Evolutionary conservation across 106 monocot genomes (phyloP).

Genomic region (Acorus calamus): DNA sequence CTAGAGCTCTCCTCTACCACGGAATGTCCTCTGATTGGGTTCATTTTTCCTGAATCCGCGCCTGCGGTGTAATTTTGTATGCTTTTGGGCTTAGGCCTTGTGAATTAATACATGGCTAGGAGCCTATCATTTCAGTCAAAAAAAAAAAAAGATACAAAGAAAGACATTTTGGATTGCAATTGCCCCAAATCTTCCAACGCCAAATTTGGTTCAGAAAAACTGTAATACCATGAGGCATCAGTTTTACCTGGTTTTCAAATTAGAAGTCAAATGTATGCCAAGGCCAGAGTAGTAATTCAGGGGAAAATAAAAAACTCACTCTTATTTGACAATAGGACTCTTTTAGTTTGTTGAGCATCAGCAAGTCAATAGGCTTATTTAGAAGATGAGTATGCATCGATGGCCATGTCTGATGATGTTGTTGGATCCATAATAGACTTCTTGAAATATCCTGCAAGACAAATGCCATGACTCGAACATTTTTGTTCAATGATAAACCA

Average conservation of each 20-base stretch:
- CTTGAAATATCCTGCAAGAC: conserved; percentile 77
- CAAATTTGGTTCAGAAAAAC: too few relatives aligned
- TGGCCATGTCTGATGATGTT: conserved; percentile 71
- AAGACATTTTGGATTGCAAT: not conserved
- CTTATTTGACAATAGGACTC: conserved; percentile 73
- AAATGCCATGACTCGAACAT: not conserved
- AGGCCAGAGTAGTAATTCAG: not conserved
- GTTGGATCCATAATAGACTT: conserved; percentile 86
- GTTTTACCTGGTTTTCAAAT: too few relatives aligned
- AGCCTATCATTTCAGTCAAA: not conserved
- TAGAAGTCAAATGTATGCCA: not conserved
- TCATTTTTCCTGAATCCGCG: too few relatives aligned
- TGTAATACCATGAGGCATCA: too few relatives aligned
- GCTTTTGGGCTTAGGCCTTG: too few relatives aligned
- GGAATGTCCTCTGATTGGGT: too few relatives aligned
- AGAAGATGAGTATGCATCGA: conserved; percentile 58
- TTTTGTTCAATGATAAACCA: not conserved
- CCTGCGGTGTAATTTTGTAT: too few relatives aligned
- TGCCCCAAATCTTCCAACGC: too few relatives aligned
- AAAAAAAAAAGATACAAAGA: conserved; percentile 3
- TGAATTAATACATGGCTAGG: too few relatives aligned
- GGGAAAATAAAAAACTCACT: conserved; percentile 31
- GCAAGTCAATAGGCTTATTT: conserved; percentile 66
- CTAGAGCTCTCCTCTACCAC: too few relatives aligned
- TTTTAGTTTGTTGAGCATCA: conserved; percentile 89